Conservation (phyloP, 2,329 filamentous ascomycete genomes). For the Aspergillus luchuensis region DNA sequence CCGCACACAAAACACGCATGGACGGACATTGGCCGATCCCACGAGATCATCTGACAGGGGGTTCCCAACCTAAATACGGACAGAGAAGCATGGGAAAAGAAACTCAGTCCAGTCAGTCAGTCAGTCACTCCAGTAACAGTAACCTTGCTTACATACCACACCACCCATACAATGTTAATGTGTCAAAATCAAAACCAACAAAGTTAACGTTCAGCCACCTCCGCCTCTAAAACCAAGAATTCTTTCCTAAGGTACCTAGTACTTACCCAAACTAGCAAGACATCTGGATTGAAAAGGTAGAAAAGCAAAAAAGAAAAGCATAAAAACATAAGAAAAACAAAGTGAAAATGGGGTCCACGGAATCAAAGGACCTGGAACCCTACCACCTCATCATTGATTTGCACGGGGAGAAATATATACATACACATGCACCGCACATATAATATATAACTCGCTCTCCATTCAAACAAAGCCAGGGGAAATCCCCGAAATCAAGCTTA, state of each 20-base stretch:
- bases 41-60: constrained; percentile 8
- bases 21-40: neutral
- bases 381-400: neutral
- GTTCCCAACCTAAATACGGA: neutral
- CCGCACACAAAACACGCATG: neutral
- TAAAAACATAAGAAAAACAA: neutral
- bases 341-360: neutral
- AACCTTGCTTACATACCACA: neutral
- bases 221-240: neutral
- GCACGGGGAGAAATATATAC: neutral
- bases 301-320: too few species aligned
- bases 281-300: neutral
- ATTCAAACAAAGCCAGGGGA: too few species aligned
- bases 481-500: too few species aligned
- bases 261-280: neutral
- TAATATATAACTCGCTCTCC: too few species aligned
- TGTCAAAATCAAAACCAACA: neutral
- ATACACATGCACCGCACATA: too few species aligned
- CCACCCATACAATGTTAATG: neutral
- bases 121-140: neutral
- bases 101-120: too few species aligned
- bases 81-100: neutral
- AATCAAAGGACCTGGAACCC: neutral
- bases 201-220: neutral
- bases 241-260: neutral